These are phyloP conservation scores for Vinca minor DNA, from an alignment of 257 asterid species.

Conservation along the genomic window DNA sequence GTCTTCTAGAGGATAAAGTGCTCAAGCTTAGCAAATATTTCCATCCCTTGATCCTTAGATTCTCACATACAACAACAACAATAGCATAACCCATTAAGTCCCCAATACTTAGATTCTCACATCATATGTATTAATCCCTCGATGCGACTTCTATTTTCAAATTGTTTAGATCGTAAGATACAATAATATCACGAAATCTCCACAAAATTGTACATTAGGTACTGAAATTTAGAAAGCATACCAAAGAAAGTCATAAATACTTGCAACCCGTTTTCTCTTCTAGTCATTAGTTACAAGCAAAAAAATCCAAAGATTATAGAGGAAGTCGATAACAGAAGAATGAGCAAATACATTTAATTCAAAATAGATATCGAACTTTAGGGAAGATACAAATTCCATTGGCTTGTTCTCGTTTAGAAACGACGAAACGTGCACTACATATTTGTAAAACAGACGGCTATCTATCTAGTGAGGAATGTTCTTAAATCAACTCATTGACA, in stretches of 20 bases:
- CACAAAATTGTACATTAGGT: neutral
- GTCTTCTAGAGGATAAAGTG: neutral
- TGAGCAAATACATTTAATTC: too few species aligned
- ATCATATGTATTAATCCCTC: neutral
- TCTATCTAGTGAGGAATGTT: neutral
- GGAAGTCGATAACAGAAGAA: too few species aligned
- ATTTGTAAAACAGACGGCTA: neutral
- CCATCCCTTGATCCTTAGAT: neutral
- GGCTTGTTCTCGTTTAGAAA: neutral
- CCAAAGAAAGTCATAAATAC: neutral
- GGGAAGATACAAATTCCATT: neutral
- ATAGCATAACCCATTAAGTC: too few species aligned
- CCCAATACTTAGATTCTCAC: neutral
- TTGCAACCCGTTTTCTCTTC: neutral
- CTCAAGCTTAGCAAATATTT: neutral
- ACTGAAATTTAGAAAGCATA: neutral
- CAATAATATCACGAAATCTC: neutral
- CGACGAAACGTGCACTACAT: neutral
- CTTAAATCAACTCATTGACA: neutral
- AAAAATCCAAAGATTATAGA: too few species aligned
- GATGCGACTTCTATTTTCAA: neutral
- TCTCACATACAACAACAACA: too few species aligned
- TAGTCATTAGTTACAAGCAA: neutral
- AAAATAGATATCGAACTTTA: neutral
- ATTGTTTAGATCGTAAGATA: neutral